Percentiles rank a stretch among this genome's conserved stretches.
Evolutionary conservation across 768 basidiomycete genomes (phyloP).

Genomic region (Wakefieldia striispora): DNA sequence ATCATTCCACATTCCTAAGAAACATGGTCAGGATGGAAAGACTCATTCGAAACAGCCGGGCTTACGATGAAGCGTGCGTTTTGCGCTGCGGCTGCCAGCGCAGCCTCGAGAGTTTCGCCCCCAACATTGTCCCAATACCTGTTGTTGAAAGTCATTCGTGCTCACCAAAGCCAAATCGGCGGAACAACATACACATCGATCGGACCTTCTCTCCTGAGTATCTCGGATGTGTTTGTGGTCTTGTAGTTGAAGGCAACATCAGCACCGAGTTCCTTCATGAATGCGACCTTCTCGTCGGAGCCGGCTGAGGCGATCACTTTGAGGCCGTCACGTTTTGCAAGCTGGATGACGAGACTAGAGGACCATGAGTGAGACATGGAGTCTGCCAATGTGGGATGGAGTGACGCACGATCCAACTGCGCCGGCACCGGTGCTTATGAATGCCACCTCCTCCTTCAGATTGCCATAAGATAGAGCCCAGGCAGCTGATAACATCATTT

Average conservation of each 20-base stretch:
- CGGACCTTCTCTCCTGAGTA: slow-evolving; percentile 52
- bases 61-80: slow-evolving; percentile 48
- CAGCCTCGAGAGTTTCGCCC: slow-evolving; percentile 53
- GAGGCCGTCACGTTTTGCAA: slow-evolving; percentile 44
- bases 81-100: slow-evolving; percentile 41
- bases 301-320: slow-evolving; percentile 71
- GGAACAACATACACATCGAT: slow-evolving; percentile 41
- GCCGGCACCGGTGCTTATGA: slow-evolving; percentile 41
- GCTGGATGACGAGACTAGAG: slow-evolving; percentile 42
- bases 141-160: neutral
- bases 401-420: slow-evolving; percentile 56
- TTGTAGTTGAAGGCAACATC: slow-evolving; percentile 75
- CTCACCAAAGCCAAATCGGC: neutral
- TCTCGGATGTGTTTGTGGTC: slow-evolving; percentile 46
- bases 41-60: neutral
- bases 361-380: neutral
- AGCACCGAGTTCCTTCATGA: slow-evolving; percentile 53
- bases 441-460: slow-evolving; percentile 44
- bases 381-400: neutral
- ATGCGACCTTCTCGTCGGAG: slow-evolving; percentile 64
- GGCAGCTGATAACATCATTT: too few species aligned
- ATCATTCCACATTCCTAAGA: slow-evolving; percentile 34
- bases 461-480: too few species aligned
- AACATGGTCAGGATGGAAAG: neutral
- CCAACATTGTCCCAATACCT: slow-evolving; percentile 45